Evolutionary conservation across 768 basidiomycete genomes (phyloP).

Genomic region (Leccinum ochraceum): DNA sequence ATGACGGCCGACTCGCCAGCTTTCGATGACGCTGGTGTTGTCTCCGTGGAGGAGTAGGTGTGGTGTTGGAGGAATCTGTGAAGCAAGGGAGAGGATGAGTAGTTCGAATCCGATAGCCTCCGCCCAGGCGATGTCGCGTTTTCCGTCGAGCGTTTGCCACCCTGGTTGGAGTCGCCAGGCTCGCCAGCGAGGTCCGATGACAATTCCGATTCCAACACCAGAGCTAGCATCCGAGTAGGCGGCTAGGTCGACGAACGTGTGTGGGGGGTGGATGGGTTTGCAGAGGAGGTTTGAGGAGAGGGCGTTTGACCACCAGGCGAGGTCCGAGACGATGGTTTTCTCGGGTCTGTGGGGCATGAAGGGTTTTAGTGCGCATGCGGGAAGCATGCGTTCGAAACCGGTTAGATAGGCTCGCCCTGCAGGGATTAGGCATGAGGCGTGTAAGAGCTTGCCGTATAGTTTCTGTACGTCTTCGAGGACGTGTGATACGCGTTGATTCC

Average conservation of each 20-base stretch:
- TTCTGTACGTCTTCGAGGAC: background rate
- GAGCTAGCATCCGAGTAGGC: background rate
- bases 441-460: background rate
- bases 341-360: conserved; percentile 27
- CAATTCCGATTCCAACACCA: background rate
- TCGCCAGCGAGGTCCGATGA: too few relatives aligned
- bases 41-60: background rate
- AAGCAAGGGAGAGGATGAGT: background rate
- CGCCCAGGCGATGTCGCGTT: conserved; percentile 20
- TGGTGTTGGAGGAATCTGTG: background rate
- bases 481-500: fast-evolving
- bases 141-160: conserved; percentile 7
- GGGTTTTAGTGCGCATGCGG: conserved; percentile 28
- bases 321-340: background rate
- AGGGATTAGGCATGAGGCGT: conserved; percentile 23
- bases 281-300: background rate
- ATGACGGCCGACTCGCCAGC: background rate
- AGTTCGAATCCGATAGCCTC: conserved; percentile 18
- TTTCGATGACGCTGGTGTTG: background rate
- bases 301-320: background rate
- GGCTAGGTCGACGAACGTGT: background rate
- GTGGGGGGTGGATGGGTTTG: background rate
- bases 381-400: conserved; percentile 40
- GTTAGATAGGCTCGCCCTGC: conserved; percentile 42
- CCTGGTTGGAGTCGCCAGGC: conserved; percentile 12